Base-by-base conservation (phyloP, 1,284 basidiomycete species). In the Sanghuangporus baumii region DNA sequence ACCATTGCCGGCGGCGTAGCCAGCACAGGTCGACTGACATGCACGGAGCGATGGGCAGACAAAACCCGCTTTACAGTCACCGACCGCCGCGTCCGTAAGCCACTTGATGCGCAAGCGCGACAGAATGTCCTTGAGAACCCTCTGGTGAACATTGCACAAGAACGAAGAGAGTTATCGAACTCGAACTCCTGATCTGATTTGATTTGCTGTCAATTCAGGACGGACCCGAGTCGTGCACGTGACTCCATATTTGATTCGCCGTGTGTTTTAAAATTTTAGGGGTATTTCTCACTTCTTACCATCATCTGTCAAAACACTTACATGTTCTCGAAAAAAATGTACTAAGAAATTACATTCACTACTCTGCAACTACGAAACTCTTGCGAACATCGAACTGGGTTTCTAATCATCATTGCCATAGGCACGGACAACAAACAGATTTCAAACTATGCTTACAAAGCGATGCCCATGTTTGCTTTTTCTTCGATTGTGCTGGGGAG, bases 1-100 rank as follows among this genome's bases (percentile, higher is more conserved):
- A 67, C 54, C 64, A 68, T 67, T 8, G 68, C 68, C n/a, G 69
- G 70, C n/a, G 73, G 74, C 5, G 73, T 75, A 26, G 72, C 71
- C 20, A 68, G 69, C 48, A 61, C 37, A 23, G 58, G 62, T 7
- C 58, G 58, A 34, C 31, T 50, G 38, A 52, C 51, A 43, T 64
- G 62, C 18, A 64, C 38, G 38, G 34, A 23, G 37, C 62, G 58
- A 9, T 51, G 18, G 23, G 37, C 47, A 23, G 5, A n/a, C 6
- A 9, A 38, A n/a, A 11, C 37, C 43, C 47, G 61, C 14, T 7
- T n/a, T 9, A 6, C 7, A 37, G 38, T 12, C 3, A 6, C 6
- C 16, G 52, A 8, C 31, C 31, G 20, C 6, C 31, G 52, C 16
- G 52, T 14, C 6, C 52, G 26, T 9, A 54, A 36, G 7, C 6